Conservation (phyloP, 805 yeast genomes). For the Wickerhamiella lipophila region DNA sequence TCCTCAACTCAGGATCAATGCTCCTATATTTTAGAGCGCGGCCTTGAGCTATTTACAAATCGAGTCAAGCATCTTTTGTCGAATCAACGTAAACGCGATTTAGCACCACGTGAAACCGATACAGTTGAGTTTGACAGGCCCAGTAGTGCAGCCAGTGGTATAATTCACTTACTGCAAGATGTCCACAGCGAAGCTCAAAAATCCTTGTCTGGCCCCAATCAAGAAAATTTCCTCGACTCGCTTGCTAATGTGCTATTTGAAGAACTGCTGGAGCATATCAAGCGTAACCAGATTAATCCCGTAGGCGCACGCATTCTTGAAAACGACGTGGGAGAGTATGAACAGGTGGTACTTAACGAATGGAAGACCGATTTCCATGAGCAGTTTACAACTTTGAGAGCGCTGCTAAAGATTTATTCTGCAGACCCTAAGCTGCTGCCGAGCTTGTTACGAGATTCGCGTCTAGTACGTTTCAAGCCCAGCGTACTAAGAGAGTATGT, state of each 20-base stretch:
- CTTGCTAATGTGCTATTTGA: slow-evolving; percentile 48
- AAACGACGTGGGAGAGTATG: slow-evolving; percentile 69
- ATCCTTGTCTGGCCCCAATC: slow-evolving; percentile 37
- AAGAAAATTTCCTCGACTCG: slow-evolving; percentile 38
- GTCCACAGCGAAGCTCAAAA: slow-evolving; percentile 32
- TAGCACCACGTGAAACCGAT: slow-evolving; percentile 26
- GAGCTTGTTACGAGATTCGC: slow-evolving; percentile 72
- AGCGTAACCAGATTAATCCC: slow-evolving; percentile 60
- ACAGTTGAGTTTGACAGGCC: slow-evolving; percentile 26
- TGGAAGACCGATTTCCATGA: slow-evolving; percentile 58
- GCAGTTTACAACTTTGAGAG: slow-evolving; percentile 58
- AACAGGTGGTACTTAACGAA: slow-evolving; percentile 43
- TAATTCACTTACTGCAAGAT: slow-evolving; percentile 40
- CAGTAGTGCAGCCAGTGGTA: slow-evolving; percentile 56
- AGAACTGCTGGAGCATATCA: slow-evolving; percentile 56
- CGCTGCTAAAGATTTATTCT: slow-evolving; percentile 70
- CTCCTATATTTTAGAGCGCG: slow-evolving; percentile 49
- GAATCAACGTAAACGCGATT: slow-evolving; percentile 68
- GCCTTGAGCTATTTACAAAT: slow-evolving; percentile 40
- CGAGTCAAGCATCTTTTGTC: slow-evolving; percentile 41
- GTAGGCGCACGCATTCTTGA: slow-evolving; percentile 75
- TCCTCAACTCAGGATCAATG: slow-evolving; percentile 49
- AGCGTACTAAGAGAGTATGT: slow-evolving; percentile 23
- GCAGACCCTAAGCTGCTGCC: slow-evolving; percentile 69
- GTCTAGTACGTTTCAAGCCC: slow-evolving; percentile 51